Conservation (phyloP, 78 protist genomes). For the Neovahlkampfia damariscottae region DNA sequence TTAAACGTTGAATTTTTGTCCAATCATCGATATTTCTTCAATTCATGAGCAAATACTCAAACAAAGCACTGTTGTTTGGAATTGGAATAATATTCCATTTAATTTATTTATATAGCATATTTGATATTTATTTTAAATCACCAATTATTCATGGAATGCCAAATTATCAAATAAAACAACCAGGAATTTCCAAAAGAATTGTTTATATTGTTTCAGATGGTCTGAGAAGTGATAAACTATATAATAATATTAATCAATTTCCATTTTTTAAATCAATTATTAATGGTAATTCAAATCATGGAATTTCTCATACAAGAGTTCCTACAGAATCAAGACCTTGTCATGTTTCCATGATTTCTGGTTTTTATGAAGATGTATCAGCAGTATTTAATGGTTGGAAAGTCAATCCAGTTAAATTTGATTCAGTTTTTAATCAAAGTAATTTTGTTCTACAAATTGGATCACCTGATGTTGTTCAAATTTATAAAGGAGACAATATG, state of each 20-base stretch:
- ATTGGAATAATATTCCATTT: slow-evolving; percentile 37
- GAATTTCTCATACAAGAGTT: slow-evolving; percentile 73
- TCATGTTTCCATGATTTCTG: slow-evolving; percentile 78
- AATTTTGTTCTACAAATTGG: slow-evolving; percentile 54
- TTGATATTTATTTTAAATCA: slow-evolving; percentile 74
- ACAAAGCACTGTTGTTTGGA: too few species aligned
- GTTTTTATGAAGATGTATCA: slow-evolving; percentile 75
- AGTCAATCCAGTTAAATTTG: slow-evolving; percentile 59
- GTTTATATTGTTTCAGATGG: slow-evolving; percentile 52
- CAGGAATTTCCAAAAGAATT: slow-evolving; percentile 15
- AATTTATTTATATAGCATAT: slow-evolving; percentile 26
- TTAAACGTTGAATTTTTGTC: too few species aligned
- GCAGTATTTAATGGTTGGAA: slow-evolving; percentile 79
- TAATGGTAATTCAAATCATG: slow-evolving; percentile 40
- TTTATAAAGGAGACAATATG: slow-evolving; percentile 32
- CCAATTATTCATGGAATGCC: slow-evolving; percentile 35
- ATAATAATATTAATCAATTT: neutral
- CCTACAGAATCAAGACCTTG: slow-evolving; percentile 90
- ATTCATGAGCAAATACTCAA: too few species aligned
- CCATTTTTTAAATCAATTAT: slow-evolving; percentile 43
- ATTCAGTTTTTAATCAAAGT: slow-evolving; percentile 56
- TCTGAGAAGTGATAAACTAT: slow-evolving; percentile 65
- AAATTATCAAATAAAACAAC: neutral
- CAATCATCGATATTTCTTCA: too few species aligned
- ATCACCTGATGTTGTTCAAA: slow-evolving; percentile 62